phyloP scores from a whole-genome alignment of 257 asterid species.

The Striga asiatica region DNA sequence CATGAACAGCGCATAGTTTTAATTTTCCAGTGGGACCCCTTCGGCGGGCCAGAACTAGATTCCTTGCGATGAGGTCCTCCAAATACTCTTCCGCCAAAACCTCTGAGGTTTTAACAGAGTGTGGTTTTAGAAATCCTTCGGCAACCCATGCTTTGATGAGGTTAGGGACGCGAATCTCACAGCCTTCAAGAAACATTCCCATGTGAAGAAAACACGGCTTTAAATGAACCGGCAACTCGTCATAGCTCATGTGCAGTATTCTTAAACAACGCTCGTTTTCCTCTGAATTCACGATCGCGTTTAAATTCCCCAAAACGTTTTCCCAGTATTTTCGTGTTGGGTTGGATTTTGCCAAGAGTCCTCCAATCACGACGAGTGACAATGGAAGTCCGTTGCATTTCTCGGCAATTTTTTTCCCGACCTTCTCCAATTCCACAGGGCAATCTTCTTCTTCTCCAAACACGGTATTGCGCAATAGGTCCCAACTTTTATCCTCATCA shows the following conservation, averaged over 20 bases:
- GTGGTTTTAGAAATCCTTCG: constrained; percentile 7
- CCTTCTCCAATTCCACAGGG: too few relatives aligned
- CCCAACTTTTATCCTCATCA: too few relatives aligned
- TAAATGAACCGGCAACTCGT: constrained; percentile 16
- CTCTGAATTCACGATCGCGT: too few relatives aligned
- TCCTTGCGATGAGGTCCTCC: constrained; percentile 16
- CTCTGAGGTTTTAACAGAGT: neutral
- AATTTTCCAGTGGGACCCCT: constrained; percentile 9
- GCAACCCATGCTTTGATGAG: constrained; percentile 12
- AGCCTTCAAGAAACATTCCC: constrained; percentile 13
- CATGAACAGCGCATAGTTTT: constrained; percentile 10
- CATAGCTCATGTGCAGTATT: neutral
- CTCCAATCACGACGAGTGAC: too few relatives aligned
- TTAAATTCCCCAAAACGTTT: too few relatives aligned
- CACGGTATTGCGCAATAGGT: too few relatives aligned
- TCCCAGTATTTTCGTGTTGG: too few relatives aligned
- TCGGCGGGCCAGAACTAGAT: constrained; percentile 4
- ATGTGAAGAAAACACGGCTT: constrained; percentile 11
- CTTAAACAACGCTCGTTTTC: too few relatives aligned
- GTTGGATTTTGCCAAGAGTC: too few relatives aligned
- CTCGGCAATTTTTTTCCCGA: too few relatives aligned
- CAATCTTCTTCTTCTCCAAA: too few relatives aligned
- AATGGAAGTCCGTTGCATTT: too few relatives aligned
- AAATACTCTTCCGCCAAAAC: constrained; percentile 9
- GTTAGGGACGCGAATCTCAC: constrained; percentile 4